Evolutionary conservation across 768 basidiomycete species (phyloP).

Genomic region (Lentinula raphanica): DNA sequence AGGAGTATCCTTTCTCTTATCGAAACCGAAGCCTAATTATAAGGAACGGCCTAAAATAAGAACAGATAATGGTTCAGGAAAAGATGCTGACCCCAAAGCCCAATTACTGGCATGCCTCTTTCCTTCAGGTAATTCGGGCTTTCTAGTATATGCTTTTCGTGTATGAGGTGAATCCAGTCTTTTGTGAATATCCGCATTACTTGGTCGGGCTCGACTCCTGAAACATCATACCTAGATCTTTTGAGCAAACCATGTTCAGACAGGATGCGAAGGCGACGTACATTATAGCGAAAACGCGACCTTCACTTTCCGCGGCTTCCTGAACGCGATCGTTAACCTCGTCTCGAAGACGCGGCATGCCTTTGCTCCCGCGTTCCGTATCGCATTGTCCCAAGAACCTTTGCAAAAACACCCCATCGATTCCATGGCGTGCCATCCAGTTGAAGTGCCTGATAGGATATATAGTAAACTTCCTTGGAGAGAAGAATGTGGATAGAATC

Average conservation of each 20-base stretch:
- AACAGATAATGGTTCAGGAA: not conserved
- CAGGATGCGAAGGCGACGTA: constrained; percentile 28
- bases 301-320: constrained; percentile 76
- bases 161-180: constrained; percentile 73
- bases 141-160: constrained; percentile 54
- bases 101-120: constrained; percentile 64
- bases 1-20: constrained; percentile 56
- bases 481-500: constrained; percentile 10
- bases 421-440: constrained; percentile 80
- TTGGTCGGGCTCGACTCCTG: constrained; percentile 67
- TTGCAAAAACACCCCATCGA: constrained; percentile 80
- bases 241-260: not conserved
- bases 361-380: constrained; percentile 46
- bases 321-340: constrained; percentile 68
- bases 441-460: constrained; percentile 52
- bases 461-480: constrained; percentile 1
- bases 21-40: constrained; percentile 63
- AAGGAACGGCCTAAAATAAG: not conserved
- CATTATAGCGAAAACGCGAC: constrained; percentile 83
- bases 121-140: constrained; percentile 73
- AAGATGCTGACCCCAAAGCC: constrained; percentile 54
- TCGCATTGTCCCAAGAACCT: constrained; percentile 71
- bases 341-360: constrained; percentile 59
- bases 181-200: constrained; percentile 61
- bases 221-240: constrained; percentile 69